Percentiles rank a stretch among this genome's conserved stretches.
phyloP scores from a whole-genome alignment of 2,329 filamentous ascomycete species.

The Calonectria naviculata region DNA sequence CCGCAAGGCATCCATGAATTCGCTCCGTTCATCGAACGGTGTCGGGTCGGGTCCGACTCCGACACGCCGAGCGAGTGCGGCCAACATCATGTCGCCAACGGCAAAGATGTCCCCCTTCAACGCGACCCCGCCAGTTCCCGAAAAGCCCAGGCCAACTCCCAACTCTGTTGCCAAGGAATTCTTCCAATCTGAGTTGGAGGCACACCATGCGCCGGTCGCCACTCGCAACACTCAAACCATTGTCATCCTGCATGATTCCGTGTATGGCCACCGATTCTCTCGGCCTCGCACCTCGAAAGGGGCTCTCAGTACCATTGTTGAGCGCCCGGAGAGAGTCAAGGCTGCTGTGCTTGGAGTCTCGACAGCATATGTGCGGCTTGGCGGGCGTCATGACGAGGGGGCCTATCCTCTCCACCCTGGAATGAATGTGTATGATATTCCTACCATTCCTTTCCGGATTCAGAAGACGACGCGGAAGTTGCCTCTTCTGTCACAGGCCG shows the following conservation, averaged over 20 bases:
- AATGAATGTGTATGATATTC: slow-evolving; percentile 63
- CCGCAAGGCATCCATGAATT: slow-evolving; percentile 68
- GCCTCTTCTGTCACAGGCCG: slow-evolving; percentile 77
- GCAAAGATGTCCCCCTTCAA: slow-evolving; percentile 48
- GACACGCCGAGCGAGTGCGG: slow-evolving; percentile 61
- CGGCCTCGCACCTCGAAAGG: slow-evolving; percentile 81
- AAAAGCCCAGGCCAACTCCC: slow-evolving; percentile 57
- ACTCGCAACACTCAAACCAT: slow-evolving; percentile 69
- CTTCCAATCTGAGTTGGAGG: slow-evolving; percentile 76
- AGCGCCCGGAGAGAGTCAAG: slow-evolving; percentile 90
- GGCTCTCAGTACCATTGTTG: slow-evolving; percentile 84
- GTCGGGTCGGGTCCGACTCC: slow-evolving; percentile 49
- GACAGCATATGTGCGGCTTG: slow-evolving; percentile 90
- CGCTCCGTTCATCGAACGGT: slow-evolving; percentile 62
- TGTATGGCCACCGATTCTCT: slow-evolving; percentile 93
- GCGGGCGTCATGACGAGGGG: slow-evolving; percentile 80
- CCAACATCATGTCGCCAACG: slow-evolving; percentile 56
- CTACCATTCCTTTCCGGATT: slow-evolving; percentile 83
- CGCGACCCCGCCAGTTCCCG: slow-evolving; percentile 41
- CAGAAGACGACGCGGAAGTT: slow-evolving; percentile 81
- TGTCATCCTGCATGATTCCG: slow-evolving; percentile 91
- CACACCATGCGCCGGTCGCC: slow-evolving; percentile 63
- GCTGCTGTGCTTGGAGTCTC: slow-evolving; percentile 86
- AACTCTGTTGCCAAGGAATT: slow-evolving; percentile 72
- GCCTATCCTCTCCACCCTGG: slow-evolving; percentile 74